phyloP scores from a whole-genome alignment of 805 yeast genomes.

The Metschnikowia lunata region DNA sequence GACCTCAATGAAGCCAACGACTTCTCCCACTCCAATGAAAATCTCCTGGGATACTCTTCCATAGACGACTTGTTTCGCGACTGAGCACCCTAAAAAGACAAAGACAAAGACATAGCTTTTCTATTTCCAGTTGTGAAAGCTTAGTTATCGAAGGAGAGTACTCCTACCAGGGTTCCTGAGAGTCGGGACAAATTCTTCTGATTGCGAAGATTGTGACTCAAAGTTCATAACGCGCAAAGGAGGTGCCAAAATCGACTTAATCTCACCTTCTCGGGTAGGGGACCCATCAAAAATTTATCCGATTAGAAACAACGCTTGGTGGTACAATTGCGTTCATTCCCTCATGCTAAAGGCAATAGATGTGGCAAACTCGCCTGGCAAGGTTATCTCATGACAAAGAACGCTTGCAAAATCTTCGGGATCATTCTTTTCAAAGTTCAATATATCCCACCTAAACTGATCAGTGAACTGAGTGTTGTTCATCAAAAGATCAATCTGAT shows the following conservation, averaged over 20 bases:
- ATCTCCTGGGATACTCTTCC: slow-evolving; percentile 11
- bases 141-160: slow-evolving; percentile 73
- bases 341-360: slow-evolving; percentile 84
- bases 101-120: slow-evolving; percentile 23
- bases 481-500: slow-evolving; percentile 81
- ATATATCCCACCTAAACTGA: slow-evolving; percentile 91
- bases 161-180: slow-evolving; percentile 41
- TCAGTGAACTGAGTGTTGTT: slow-evolving; percentile 85
- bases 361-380: slow-evolving; percentile 81
- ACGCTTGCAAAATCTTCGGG: slow-evolving; percentile 85
- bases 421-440: slow-evolving; percentile 69
- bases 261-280: slow-evolving; percentile 55
- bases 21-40: too few species aligned
- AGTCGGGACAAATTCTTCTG: slow-evolving; percentile 37
- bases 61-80: slow-evolving; percentile 21
- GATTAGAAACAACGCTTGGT: slow-evolving; percentile 67
- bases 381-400: slow-evolving; percentile 68
- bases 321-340: slow-evolving; percentile 85
- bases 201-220: slow-evolving; percentile 22
- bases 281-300: slow-evolving; percentile 70
- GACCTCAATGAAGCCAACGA: too few species aligned
- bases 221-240: slow-evolving; percentile 30
- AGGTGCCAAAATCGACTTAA: slow-evolving; percentile 56
- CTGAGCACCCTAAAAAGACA: too few species aligned
- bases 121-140: slow-evolving; percentile 69